phyloP scores from a whole-genome alignment of 2,329 filamentous ascomycete species.

The Mycocentrospora acerina region DNA sequence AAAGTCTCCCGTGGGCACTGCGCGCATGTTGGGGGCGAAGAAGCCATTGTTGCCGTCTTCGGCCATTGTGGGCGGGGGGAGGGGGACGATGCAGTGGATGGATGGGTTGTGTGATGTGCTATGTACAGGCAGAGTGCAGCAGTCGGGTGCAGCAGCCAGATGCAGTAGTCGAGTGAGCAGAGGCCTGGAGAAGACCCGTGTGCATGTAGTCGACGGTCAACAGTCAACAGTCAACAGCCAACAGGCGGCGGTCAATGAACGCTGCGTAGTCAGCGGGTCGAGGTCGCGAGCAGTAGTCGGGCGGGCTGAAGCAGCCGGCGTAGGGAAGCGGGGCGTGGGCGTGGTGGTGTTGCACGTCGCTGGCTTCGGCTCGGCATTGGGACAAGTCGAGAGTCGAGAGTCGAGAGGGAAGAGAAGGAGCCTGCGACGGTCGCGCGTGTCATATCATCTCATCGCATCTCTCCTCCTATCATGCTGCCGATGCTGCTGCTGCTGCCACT shows the following conservation, averaged over 20 bases:
- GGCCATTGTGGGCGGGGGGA: slow-evolving; percentile 26
- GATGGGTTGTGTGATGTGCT: no score
- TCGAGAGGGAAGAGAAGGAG: slow-evolving; percentile 32
- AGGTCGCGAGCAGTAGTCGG: slow-evolving; percentile 3
- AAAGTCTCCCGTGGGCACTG: slow-evolving; percentile 46
- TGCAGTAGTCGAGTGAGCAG: slow-evolving; percentile 18
- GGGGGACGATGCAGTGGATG: no score
- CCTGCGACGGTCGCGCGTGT: no score
- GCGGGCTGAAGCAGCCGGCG: slow-evolving; percentile 21
- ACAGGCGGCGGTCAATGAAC: no score
- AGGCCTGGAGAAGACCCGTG: slow-evolving; percentile 8
- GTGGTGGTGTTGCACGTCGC: slow-evolving; percentile 33
- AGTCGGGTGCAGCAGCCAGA: no score
- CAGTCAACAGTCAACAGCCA: slow-evolving; percentile 5
- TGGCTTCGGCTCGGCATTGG: slow-evolving; percentile 36
- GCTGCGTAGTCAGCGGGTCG: no score
- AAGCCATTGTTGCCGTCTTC: slow-evolving; percentile 37
- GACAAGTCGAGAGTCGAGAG: no score
- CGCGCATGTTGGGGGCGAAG: slow-evolving; percentile 43
- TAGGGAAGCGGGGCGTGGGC: slow-evolving; percentile 22
- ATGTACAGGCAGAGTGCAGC: no score
- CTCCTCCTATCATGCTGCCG: no score
- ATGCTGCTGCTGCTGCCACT: no score
- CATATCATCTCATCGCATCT: no score
- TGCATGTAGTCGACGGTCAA: slow-evolving; percentile 22